Evolutionary conservation across 129 eudicot species (phyloP).

Genomic region (Flaveria brownii): DNA sequence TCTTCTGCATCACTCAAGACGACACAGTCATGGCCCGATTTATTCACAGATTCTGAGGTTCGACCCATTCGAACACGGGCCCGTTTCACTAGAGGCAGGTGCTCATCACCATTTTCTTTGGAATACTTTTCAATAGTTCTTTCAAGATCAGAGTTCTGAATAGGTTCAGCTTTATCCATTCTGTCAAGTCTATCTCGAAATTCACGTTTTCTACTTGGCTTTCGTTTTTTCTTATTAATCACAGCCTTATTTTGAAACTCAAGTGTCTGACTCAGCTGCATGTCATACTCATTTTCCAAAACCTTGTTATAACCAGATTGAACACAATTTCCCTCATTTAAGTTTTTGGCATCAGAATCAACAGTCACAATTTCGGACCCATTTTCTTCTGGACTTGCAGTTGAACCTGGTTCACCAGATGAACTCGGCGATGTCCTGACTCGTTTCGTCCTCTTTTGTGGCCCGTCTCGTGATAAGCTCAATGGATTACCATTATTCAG

Average conservation of each 20-base stretch:
- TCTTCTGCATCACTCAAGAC: conserved; percentile 41
- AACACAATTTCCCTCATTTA: conserved; percentile 52
- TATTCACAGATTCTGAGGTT: conserved; percentile 38
- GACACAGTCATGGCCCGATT: conserved; percentile 12
- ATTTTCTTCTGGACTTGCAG: conserved; percentile 57
- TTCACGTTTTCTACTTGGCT: conserved; percentile 66
- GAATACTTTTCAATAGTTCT: conserved; percentile 29
- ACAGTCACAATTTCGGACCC: conserved; percentile 56
- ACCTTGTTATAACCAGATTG: conserved; percentile 55
- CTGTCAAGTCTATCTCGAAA: conserved; percentile 36
- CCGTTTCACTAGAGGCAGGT: conserved; percentile 81
- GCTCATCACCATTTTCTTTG: conserved; percentile 87
- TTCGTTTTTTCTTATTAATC: conserved; percentile 74
- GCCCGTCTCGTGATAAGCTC: conserved; percentile 42
- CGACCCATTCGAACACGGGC: conserved; percentile 93
- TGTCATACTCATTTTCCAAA: conserved; percentile 41
- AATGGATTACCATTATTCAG: conserved; percentile 39
- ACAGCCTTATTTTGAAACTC: conserved; percentile 56
- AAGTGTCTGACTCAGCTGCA: conserved; percentile 52
- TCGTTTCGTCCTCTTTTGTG: conserved; percentile 59
- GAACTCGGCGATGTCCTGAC: conserved; percentile 54
- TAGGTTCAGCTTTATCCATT: conserved; percentile 29
- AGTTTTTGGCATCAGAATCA: conserved; percentile 56
- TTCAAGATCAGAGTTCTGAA: conserved; percentile 35
- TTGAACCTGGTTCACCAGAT: conserved; percentile 46